These are phyloP conservation scores for Cydonia oblonga DNA, from an alignment of 331 rosid species.

Conservation along the genomic window DNA sequence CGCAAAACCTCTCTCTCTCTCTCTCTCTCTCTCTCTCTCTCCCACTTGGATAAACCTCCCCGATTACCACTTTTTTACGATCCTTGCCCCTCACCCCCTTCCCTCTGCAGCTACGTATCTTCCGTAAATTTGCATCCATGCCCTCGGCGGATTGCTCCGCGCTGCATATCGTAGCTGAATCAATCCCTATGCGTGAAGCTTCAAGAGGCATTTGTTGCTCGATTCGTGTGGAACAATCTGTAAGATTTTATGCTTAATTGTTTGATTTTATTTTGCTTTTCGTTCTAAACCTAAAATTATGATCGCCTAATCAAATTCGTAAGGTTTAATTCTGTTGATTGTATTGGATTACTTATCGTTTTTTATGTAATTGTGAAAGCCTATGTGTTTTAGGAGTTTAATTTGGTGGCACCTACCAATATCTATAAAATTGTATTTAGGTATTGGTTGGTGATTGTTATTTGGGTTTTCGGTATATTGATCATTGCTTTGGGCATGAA, in stretches of 20 bases:
- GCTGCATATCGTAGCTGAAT: not conserved
- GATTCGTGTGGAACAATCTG: constrained; percentile 12
- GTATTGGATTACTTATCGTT: not conserved
- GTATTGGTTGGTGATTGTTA: not conserved
- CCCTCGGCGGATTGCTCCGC: constrained; percentile 8
- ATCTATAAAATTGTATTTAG: not conserved
- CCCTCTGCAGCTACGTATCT: constrained; percentile 1
- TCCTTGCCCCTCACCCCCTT: constrained; percentile 15
- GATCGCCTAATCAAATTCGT: constrained; percentile 2
- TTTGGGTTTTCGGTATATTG: not conserved
- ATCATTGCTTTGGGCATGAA: not conserved
- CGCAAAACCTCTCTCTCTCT: constrained; percentile 19
- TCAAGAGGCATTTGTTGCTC: constrained; percentile 9
- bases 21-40: not conserved
- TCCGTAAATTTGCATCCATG: constrained; percentile 13
- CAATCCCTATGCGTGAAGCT: constrained; percentile 17
- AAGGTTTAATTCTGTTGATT: not conserved
- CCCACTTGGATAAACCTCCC: not conserved
- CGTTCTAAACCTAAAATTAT: constrained; percentile 15
- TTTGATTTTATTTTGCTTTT: not conserved
- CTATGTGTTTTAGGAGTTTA: constrained; percentile 6
- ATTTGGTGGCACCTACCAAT: not conserved
- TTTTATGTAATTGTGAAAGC: not conserved
- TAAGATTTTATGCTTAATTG: constrained; percentile 8
- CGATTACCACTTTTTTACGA: constrained; percentile 10